phyloP scores from a whole-genome alignment of 192 early-diverging fungal genomes.

The Gigaspora rosea region DNA sequence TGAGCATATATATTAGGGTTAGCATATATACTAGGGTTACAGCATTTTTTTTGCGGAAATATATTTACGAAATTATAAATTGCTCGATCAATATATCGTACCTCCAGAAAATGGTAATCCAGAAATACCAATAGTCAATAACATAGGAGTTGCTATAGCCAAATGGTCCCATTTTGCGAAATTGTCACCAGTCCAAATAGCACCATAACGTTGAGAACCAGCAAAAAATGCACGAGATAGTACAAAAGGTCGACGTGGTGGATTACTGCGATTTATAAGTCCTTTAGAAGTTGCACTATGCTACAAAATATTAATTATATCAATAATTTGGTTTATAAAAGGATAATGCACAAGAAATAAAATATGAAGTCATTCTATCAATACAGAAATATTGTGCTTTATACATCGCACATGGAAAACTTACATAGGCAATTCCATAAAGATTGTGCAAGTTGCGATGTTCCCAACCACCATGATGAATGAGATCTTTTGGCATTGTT shows the following conservation, averaged over 20 bases:
- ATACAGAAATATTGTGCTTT: not conserved
- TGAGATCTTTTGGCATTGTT: constrained; percentile 91
- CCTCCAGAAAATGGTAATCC: constrained; percentile 87
- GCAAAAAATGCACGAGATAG: constrained; percentile 96
- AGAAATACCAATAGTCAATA: constrained; percentile 80
- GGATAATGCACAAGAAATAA: not conserved
- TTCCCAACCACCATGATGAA: constrained; percentile 87
- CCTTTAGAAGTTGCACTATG: constrained; percentile 88
- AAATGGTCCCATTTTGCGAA: constrained; percentile 88
- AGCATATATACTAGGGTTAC: not conserved
- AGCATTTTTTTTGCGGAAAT: not conserved
- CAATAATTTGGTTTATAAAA: not conserved
- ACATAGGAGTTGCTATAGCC: constrained; percentile 81
- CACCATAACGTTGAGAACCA: constrained; percentile 92
- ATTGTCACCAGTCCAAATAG: constrained; percentile 99
- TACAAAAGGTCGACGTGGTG: constrained; percentile 83
- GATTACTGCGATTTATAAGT: constrained; percentile 59
- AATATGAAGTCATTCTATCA: too few relatives aligned
- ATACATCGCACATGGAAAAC: not conserved
- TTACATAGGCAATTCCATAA: constrained; percentile 82
- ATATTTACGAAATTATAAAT: too few relatives aligned
- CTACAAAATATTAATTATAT: constrained; percentile 35
- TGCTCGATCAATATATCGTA: not conserved
- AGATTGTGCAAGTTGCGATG: constrained; percentile 96
- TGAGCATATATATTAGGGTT: not conserved